Conservation (phyloP, 2,329 filamentous ascomycete genomes). For the Xylaria sp. region DNA sequence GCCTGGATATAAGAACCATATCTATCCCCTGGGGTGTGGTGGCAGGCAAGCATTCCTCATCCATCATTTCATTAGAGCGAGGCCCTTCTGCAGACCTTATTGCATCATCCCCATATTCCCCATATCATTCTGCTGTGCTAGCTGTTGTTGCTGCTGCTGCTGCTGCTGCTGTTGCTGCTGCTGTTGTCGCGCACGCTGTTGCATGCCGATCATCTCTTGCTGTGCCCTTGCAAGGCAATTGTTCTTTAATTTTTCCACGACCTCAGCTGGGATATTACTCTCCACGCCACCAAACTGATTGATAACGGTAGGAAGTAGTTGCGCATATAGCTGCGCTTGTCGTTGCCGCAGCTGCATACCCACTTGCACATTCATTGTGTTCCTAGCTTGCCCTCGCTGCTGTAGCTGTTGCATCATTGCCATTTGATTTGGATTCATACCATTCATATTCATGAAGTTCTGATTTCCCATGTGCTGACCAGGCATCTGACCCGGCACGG, state of each 20-base stretch:
- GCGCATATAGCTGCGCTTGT: conserved; percentile 53
- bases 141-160: conserved; percentile 27
- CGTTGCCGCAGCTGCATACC: conserved; percentile 50
- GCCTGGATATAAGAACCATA: not conserved
- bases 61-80: not conserved
- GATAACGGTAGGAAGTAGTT: conserved; percentile 50
- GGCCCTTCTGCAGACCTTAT: conserved; percentile 38
- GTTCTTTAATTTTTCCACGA: conserved; percentile 57
- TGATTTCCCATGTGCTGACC: conserved; percentile 55
- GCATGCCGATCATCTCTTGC: conserved; percentile 39
- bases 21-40: not conserved
- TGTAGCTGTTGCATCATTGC: conserved; percentile 44
- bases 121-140: conserved; percentile 55
- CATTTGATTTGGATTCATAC: conserved; percentile 48
- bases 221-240: conserved; percentile 54
- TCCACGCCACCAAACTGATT: conserved; percentile 53
- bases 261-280: conserved; percentile 59
- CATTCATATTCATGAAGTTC: conserved; percentile 55
- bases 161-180: conserved; percentile 27
- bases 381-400: conserved; percentile 29
- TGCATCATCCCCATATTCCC: conserved; percentile 61
- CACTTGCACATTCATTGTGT: conserved; percentile 25
- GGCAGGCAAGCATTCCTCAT: not conserved
- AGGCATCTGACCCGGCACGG: conserved; percentile 46
- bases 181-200: conserved; percentile 17